A percentile compares a stretch with the other conserved stretches of the same genome.
These are phyloP conservation scores for Arabidopsis suecica DNA, from an alignment of 345 rosid genomes.

Conservation along the genomic window DNA sequence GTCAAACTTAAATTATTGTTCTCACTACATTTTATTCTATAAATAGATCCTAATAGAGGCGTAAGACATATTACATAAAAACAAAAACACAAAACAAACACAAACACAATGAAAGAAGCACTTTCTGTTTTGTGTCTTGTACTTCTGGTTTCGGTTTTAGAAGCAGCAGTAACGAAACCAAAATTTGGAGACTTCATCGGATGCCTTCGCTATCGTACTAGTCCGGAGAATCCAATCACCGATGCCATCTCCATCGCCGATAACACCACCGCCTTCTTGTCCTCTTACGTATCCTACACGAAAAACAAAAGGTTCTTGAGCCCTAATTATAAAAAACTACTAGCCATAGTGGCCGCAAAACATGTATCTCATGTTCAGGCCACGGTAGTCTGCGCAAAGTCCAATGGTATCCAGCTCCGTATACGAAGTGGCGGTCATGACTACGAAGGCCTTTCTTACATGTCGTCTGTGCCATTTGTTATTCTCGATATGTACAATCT, in stretches of 20 bases:
- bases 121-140: neutral
- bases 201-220: conserved; percentile 1
- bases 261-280: conserved; percentile 11
- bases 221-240: conserved; percentile 5
- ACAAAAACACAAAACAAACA: neutral
- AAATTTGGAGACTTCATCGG: neutral
- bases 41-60: neutral
- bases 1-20: too few relatives aligned
- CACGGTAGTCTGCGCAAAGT: conserved; percentile 50
- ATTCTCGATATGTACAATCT: conserved; percentile 58
- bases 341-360: conserved; percentile 41
- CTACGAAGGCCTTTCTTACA: conserved; percentile 54
- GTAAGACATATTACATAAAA: neutral
- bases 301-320: conserved; percentile 46
- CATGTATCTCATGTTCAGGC: conserved; percentile 50
- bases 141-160: conserved; percentile 13
- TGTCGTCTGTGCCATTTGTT: conserved; percentile 49
- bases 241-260: neutral
- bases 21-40: too few relatives aligned
- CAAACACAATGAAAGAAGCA: neutral
- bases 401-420: conserved; percentile 48
- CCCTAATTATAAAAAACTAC: conserved; percentile 40
- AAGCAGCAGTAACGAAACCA: neutral
- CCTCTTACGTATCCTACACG: conserved; percentile 39
- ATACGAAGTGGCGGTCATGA: conserved; percentile 63